Percentiles rank a stretch among this genome's conserved stretches.
Evolutionary conservation across 1,284 basidiomycete genomes (phyloP).

Genomic region (Tetrapyrgos nigripes): DNA sequence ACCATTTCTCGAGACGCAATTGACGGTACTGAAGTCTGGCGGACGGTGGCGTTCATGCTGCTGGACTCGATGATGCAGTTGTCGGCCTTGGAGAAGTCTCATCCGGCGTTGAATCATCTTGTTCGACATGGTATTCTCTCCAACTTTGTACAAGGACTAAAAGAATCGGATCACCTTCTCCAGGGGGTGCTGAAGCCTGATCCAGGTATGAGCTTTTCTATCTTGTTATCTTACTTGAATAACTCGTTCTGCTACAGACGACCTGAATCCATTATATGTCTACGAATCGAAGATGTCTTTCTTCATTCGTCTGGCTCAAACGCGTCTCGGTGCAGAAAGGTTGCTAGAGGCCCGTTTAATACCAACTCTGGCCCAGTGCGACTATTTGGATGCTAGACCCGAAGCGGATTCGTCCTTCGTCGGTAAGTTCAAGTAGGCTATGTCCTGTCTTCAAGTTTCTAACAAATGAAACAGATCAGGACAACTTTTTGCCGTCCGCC

Average conservation of each 20-base stretch:
- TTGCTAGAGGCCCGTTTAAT: constrained; percentile 85
- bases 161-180: constrained; percentile 84
- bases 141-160: constrained; percentile 85
- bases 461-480: constrained; percentile 60
- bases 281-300: constrained; percentile 95
- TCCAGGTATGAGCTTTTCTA: constrained; percentile 64
- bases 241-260: constrained; percentile 56
- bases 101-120: constrained; percentile 64
- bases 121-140: constrained; percentile 81
- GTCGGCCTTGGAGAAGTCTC: constrained; percentile 68
- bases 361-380: constrained; percentile 83
- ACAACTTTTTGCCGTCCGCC: constrained; percentile 88
- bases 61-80: constrained; percentile 80
- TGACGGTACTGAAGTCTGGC: constrained; percentile 96
- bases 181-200: constrained; percentile 87
- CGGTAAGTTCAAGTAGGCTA: constrained; percentile 54
- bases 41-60: constrained; percentile 90
- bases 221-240: constrained; percentile 8
- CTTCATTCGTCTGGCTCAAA: constrained; percentile 85
- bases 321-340: constrained; percentile 83
- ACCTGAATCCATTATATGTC: constrained; percentile 91
- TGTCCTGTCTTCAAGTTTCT: not conserved
- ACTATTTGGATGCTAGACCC: constrained; percentile 85
- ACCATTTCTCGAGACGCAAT: constrained; percentile 91
- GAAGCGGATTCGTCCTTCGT: constrained; percentile 84